Evolutionary conservation across 352 stramenopile genomes (phyloP), one percentile per base, ranked within the genome.

Genomic region (Plasmopara muralis): DNA sequence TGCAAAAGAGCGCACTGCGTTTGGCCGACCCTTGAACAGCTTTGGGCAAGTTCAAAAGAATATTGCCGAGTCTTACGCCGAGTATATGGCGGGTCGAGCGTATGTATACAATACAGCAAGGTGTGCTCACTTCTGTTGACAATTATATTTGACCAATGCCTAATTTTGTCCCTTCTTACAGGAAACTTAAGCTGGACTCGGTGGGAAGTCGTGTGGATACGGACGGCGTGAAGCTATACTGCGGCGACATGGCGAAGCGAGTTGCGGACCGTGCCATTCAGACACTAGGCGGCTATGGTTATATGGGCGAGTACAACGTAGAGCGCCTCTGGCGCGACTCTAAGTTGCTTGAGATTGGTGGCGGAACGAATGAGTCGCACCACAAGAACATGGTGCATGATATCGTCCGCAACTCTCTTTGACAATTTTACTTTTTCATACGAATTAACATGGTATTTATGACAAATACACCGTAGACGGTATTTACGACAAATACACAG

Each of bases 301-400:
- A 99, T 76, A 88, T 98, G n/a, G 96, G 95, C 47, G 97, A 99
- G 68, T 99, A 99, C 71, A 93, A 90, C 53, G 96, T 99, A 9
- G 97, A 99, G 78, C 77, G 96, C 44, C 76, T 99, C 2, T 99
- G 95, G 96, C 83, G 96, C 52, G 97, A 99, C 87, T 90, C 96
- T 10, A 99, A 99, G 72, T 68, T 99, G 47, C 72, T 99, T n/a
- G 97, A 99, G 77, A 99, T 99, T 66, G 97, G 97, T 43, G 97
- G 96, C 47, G 97, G 97, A 47, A 99, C 97, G 18, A 98, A 98
- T 60, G 96, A 99, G 72, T 97, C 91, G 43, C 96, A 99, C 65
- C 93, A 99, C 71, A 99, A 99, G 73, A 99, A 99, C 69, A 99
- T 99, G 91, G 85, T 85, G 54, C 80, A 81, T 42, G 80, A 93